Base-by-base conservation (phyloP, 176 grass and related monocot genomes). In the Tillandsia leiboldiana region DNA sequence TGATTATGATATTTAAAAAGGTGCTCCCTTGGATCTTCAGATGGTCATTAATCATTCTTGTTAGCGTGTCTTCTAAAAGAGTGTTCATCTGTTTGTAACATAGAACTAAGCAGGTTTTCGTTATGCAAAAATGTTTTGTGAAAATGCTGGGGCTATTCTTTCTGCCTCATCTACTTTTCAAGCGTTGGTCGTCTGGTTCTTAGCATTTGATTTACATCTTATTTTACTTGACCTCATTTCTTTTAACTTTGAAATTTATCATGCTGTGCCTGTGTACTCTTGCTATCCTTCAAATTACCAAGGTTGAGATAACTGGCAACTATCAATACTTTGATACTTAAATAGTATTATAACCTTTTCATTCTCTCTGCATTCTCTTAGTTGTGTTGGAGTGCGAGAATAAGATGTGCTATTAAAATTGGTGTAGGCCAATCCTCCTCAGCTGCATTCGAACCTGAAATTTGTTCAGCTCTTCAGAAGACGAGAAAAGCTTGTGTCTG, bases 361-460 rank as follows among this genome's bases (percentile, higher is more conserved):
- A 20, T 17, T 8, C 54, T 59, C 54, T 59, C 54, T 59, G 6
- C 15, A 3, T 4, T 59, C 14, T 2, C 9, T 15, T 17, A 59
- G 7, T 59, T 22, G 54, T 59, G 14, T 59, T 53, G 22, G 23
- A 20, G 20, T 14, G 50, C 70, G 57, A 70, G 20, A 57, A 65
- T 11, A 65, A 9, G 50, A 72, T 53, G 56, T 12, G 33, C 26
- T 51, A 74, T 53, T 69, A 26, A 66, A 78, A 22, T 64, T 53
- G 20, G 53, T 85, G 53, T 67, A 96, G 88, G 88, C 92, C 33
- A 96, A 96, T 89, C 92, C 92, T 77, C 88, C 88, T 66, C 88
- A 81, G 71, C 68, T 96, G 80, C 92, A 91, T 68, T 96, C 92
- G 27, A 96, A 96, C 83, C 79, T 96, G 54, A 85, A 91, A 80